Evolutionary conservation across 140 eudicot species (phyloP), one percentile per base, ranked within the genome.

Genomic region (Stevia rebaudiana): DNA sequence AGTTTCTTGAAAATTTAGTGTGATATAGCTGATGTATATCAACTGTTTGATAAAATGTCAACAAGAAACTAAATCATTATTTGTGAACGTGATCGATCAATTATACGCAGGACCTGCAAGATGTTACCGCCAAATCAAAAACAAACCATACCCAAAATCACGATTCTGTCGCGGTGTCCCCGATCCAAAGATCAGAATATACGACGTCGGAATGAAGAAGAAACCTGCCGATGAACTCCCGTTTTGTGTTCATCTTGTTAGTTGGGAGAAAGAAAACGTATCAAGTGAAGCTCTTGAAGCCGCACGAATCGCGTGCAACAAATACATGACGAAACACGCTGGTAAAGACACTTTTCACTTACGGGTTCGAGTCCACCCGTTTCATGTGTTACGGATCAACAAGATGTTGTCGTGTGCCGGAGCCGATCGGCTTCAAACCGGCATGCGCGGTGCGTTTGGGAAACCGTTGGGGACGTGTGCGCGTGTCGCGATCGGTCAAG

Each of bases 371-470:
- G 91, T 84, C 17, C 91, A 84, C 41, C 91, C 91, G 8, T 84
- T 84, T 76, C 86, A 84, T 72, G 83, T 78, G 3, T 49, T 78
- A 13, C 65, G 83, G 25, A 78, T 78, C 47, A 78, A 78, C 23
- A 78, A 78, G 24, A 78, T 78, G 79, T 30, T 78, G 24, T 78
- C 83, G 0, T 78, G 83, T 73, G 83, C 83, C 22, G 79, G 83
- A 11, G 83, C 83, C 3, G 79, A 78, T 68, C 33, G 83, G 60
- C 83, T 78, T 60, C 83, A 73, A 4, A 84, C 90, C 2, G 86
- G 84, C 12, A 84, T 84, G 91, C 73, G 84, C 18, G 90, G 90
- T 4, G 90, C 90, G n/a, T 84, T 84, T 11, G 90, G 86, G 2
- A 81, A 84, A 54, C 86, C 90, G 3, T 70, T 49, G 19, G 90